These are phyloP conservation scores for Penicillium sp. DNA, from an alignment of 2,329 filamentous ascomycete species.

Conservation along the genomic window DNA sequence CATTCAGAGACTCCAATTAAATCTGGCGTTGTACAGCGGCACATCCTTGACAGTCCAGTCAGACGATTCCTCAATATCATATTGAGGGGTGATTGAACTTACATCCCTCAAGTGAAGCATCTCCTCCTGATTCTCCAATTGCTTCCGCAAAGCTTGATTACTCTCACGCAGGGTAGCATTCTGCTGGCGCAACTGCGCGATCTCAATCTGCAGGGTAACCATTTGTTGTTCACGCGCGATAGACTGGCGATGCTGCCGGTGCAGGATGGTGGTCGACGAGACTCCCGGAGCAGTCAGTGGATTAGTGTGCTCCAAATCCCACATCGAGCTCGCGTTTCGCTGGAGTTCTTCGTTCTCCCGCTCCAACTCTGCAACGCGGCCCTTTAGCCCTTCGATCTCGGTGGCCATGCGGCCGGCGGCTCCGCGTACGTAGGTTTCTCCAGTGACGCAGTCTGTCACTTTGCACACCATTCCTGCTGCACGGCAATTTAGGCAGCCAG, in stretches of 20 bases:
- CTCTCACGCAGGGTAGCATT: not conserved
- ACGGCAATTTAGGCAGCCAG: not conserved
- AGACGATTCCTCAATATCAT: not conserved
- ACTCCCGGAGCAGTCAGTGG: not conserved
- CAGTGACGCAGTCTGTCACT: constrained; percentile 5
- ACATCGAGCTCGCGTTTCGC: not conserved
- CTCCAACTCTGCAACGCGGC: constrained; percentile 10
- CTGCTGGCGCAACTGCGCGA: not conserved
- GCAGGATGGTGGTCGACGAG: not conserved
- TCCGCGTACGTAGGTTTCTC: constrained; percentile 1
- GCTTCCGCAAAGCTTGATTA: not conserved
- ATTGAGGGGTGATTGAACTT: not conserved
- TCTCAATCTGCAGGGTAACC: not conserved
- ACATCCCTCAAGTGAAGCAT: not conserved
- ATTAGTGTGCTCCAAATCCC: not conserved
- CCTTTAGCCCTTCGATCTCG: not conserved
- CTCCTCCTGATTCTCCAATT: not conserved
- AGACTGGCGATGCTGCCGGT: not conserved
- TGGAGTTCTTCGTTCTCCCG: constrained; percentile 23
- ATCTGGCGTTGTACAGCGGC: not conserved
- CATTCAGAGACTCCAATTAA: not conserved
- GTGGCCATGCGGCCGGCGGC: not conserved
- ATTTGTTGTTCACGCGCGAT: not conserved
- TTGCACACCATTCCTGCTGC: not conserved
- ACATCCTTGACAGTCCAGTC: not conserved